phyloP scores from a whole-genome alignment of 768 basidiomycete species.

The Termitomyces titanicus region DNA sequence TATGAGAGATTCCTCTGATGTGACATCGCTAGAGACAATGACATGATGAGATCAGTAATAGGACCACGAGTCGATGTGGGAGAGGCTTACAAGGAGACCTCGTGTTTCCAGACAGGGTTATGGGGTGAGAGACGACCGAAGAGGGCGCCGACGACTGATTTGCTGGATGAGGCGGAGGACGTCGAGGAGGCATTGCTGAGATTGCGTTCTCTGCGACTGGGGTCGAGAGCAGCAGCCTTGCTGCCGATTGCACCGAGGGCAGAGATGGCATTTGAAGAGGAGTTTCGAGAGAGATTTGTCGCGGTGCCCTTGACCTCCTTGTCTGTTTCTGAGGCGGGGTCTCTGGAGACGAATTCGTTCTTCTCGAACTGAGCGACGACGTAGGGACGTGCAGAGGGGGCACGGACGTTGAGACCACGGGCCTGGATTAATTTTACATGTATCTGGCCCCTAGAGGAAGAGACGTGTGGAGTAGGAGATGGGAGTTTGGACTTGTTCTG shows the following conservation, averaged over 20 bases:
- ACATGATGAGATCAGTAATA: slow-evolving; percentile 13
- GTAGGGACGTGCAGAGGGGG: slow-evolving; percentile 71
- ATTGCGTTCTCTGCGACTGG: slow-evolving; percentile 31
- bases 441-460: slow-evolving; percentile 65
- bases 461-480: slow-evolving; percentile 28
- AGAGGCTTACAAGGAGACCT: slow-evolving; percentile 91
- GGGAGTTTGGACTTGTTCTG: slow-evolving; percentile 16
- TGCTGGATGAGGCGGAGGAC: slow-evolving; percentile 34
- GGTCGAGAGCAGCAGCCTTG: slow-evolving; percentile 42
- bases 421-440: slow-evolving; percentile 96
- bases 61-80: slow-evolving; percentile 1
- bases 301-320: slow-evolving; percentile 87
- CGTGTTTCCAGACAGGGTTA: slow-evolving; percentile 99
- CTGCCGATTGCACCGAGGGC: slow-evolving; percentile 62
- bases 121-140: slow-evolving; percentile 69
- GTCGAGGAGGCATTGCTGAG: slow-evolving; percentile 41
- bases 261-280: slow-evolving; percentile 61
- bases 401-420: slow-evolving; percentile 72
- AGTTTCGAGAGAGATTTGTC: slow-evolving; percentile 44
- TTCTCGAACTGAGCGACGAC: slow-evolving; percentile 98
- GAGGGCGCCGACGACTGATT: slow-evolving; percentile 36
- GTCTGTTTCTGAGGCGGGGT: slow-evolving; percentile 81
- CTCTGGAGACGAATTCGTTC: slow-evolving; percentile 94
- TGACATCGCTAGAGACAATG: slow-evolving; percentile 74
- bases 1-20: slow-evolving; percentile 78